Conservation (phyloP, 768 basidiomycete genomes). For the Naematelia encephala region DNA sequence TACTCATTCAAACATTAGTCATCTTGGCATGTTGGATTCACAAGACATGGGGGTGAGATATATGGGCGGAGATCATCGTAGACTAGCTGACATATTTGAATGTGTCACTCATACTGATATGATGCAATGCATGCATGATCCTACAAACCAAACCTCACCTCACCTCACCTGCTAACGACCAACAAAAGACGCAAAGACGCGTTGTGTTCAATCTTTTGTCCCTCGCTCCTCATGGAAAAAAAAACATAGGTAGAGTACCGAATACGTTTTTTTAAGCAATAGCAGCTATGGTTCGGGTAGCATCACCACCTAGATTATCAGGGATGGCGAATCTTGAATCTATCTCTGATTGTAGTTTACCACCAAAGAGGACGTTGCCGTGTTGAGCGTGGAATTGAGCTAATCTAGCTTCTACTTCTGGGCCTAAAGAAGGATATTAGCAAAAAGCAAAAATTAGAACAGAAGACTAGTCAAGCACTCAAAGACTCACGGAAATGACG, state of each 20-base stretch:
- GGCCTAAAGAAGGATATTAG: constrained; percentile 50
- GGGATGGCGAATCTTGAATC: constrained; percentile 43
- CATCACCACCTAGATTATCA: constrained; percentile 47
- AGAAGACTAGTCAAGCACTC: background rate
- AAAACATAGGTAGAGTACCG: background rate
- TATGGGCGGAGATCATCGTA: too few species aligned
- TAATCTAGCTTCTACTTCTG: constrained; percentile 87
- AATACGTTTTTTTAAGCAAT: too few species aligned
- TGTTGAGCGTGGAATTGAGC: constrained; percentile 68
- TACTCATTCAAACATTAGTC: too few species aligned
- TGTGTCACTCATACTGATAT: too few species aligned
- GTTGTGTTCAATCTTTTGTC: background rate
- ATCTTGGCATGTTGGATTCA: too few species aligned
- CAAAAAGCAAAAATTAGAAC: background rate
- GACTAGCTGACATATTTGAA: too few species aligned
- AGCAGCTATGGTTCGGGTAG: constrained; percentile 23
- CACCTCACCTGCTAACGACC: background rate
- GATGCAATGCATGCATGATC: background rate
- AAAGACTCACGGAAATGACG: constrained; percentile 79
- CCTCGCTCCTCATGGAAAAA: too few species aligned
- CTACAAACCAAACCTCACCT: background rate
- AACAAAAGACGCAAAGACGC: background rate
- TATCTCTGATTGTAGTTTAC: constrained; percentile 56
- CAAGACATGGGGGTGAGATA: too few species aligned
- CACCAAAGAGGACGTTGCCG: constrained; percentile 86